Percentiles rank a stretch among this genome's conserved stretches.
These are phyloP conservation scores for Quercus engelmannii DNA, from an alignment of 306 rosid species.

Conservation along the genomic window DNA sequence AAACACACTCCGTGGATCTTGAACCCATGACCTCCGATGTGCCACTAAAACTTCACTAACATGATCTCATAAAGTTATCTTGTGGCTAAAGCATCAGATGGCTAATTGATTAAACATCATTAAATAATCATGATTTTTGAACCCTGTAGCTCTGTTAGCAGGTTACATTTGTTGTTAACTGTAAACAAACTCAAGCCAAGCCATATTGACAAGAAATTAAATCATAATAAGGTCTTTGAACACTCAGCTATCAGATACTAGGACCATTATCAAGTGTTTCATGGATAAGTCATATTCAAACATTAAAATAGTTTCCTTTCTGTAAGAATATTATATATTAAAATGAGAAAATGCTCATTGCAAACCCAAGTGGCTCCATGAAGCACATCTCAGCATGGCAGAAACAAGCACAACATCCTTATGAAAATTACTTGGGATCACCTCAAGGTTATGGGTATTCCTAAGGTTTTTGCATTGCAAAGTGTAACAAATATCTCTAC, in stretches of 20 bases:
- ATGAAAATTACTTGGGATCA: not conserved
- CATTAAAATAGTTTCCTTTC: too few relatives aligned
- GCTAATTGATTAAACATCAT: not conserved
- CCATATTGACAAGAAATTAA: too few relatives aligned
- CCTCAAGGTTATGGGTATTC: not conserved
- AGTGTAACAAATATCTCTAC: not conserved
- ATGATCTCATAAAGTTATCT: not conserved
- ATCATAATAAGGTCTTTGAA: too few relatives aligned
- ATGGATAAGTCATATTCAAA: too few relatives aligned
- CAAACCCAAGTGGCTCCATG: not conserved
- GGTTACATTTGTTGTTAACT: too few relatives aligned
- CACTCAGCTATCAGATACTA: too few relatives aligned
- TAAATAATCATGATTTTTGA: not conserved
- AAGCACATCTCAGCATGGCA: not conserved
- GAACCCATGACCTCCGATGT: too few relatives aligned
- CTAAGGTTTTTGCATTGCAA: not conserved
- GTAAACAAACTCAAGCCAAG: too few relatives aligned
- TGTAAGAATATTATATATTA: not conserved
- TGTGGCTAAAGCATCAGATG: not conserved
- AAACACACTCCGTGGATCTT: too few relatives aligned
- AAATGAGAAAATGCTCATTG: not conserved
- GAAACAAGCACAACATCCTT: not conserved
- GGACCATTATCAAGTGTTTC: too few relatives aligned
- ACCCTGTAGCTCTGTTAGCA: not conserved
- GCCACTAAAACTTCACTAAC: not conserved